Conservation (phyloP, 129 eudicot genomes). For the Flaveria trinervia region DNA sequence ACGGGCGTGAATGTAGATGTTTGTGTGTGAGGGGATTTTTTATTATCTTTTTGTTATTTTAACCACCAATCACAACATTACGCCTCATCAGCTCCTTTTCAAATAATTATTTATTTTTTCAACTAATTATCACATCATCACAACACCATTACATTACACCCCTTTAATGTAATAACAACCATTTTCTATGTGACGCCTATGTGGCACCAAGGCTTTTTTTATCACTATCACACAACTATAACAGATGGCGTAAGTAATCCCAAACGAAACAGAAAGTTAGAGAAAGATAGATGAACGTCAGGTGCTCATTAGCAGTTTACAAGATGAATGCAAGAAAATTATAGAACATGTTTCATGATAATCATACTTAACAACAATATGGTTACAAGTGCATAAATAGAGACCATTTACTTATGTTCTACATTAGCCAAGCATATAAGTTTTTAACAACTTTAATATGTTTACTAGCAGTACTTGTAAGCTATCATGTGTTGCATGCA, state of each 20-base stretch:
- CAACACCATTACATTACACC: no score
- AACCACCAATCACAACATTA: no score
- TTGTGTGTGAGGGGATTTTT: no score
- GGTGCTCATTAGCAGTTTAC: not conserved
- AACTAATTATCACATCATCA: no score
- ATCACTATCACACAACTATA: no score
- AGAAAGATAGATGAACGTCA: not conserved
- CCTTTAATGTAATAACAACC: no score
- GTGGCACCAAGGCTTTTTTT: no score
- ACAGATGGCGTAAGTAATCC: not conserved
- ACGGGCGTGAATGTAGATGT: no score
- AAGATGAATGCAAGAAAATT: not conserved
- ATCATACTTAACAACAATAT: not conserved
- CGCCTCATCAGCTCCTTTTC: no score
- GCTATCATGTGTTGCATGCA: not conserved
- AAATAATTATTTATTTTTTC: no score
- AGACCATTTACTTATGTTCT: not conserved
- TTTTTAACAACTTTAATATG: not conserved
- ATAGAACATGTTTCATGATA: slow-evolving; percentile 21
- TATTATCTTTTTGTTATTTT: no score
- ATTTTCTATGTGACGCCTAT: no score
- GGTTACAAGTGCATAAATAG: not conserved
- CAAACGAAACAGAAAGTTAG: not conserved
- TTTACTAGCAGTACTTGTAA: not conserved
- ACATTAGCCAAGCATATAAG: not conserved